Evolutionary conservation across 805 yeast species (phyloP), one percentile per base, ranked within the genome.

Genomic region (Barnettozyma botsteinii): DNA sequence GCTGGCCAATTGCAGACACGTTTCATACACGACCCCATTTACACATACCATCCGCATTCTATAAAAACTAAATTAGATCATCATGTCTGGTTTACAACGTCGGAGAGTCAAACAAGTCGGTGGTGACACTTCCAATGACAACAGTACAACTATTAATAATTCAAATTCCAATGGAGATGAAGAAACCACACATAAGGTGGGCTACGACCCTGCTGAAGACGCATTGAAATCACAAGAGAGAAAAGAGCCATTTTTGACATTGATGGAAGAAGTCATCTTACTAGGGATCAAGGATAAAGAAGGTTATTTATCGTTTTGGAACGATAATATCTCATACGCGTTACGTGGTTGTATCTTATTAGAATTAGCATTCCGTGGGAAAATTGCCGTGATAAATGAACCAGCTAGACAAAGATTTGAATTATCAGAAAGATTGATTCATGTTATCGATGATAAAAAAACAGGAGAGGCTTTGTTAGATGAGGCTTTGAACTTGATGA

Each of bases 271-370:
- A 64, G 96, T 93, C 7, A 68, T 93, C 49, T 72, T 93, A 47
- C 75, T 93, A 68, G 98, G 98, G 5, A 72, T 93, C 49, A 89
- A 91, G 57, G 98, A 93, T 64, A 84, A 85, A 53, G 98, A 93
- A 63, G 98, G 98, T 11, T 88, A 91, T 61, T 70, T 93, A 33
- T 87, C 96, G 22, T 93, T 93, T 65, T 93, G 98, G 98, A 93
- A 93, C 60, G 98, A 93, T 64, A 89, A 87, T 63, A 89, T 93
- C 40, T 87, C 97, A 19, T 93, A 93, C 65, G 96, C 97, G 2
- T 72, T 93, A 44, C 79, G 98, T 54, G 98, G 98, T 11, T 84
- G 96, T 60, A 91, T 93, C 44, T 57, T 93, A 39, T 73, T 93
- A 59, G 98, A 93, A 63, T 72, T 93, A 62, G 96, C 97, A 3